Evolutionary conservation across 805 yeast genomes (phyloP), one percentile per base, ranked within the genome.

Genomic region (Barnettozyma wickerhamii): DNA sequence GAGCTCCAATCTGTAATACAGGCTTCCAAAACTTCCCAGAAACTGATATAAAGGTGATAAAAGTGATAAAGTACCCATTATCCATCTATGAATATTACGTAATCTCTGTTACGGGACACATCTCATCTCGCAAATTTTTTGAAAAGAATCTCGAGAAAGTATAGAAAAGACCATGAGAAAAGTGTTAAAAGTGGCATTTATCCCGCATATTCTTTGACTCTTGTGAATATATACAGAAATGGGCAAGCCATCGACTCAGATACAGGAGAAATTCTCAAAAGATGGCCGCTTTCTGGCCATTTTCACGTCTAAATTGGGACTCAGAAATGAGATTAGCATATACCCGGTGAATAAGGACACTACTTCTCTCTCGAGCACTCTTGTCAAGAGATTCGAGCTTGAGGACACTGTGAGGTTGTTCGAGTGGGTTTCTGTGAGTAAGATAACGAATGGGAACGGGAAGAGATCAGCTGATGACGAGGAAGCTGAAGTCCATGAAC

Each of bases 311-410:
- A 23, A 23, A 23, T 23, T 23, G 12, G 26, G 26, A 23, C 26
- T 23, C 9, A 23, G 26, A 23, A 23, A 23, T 23, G 26, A 23
- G 12, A 23, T 23, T 9, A 23, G 26, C 26, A 23, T 23, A 23
- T 23, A 23, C 12, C 26, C 26, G 12, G 12, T 23, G 7, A 28
- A 28, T 13, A 28, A 28, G 10, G 30, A 28, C 14, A 9, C 7
- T 28, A n/a, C 10, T 14, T n/a, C 14, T 10, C 9, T 28, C 9
- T 28, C 30, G 14, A 28, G 18, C 14, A 18, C 30, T 15, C 24
- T 37, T n/a, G 30, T 30, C 10, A 37, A 30, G 19, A 30, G 35
- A 30, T 37, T 37, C 23, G 13, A 7, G 13, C 21, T 37, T 5
- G 29, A 21, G 13, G 19, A 15, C 15, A 9, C 19, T 15, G 34